A percentile compares a stretch with the other conserved stretches of the same genome.
Evolutionary conservation across 2,329 filamentous ascomycete genomes (phyloP).

Genomic region (Mollisia scopiformis): DNA sequence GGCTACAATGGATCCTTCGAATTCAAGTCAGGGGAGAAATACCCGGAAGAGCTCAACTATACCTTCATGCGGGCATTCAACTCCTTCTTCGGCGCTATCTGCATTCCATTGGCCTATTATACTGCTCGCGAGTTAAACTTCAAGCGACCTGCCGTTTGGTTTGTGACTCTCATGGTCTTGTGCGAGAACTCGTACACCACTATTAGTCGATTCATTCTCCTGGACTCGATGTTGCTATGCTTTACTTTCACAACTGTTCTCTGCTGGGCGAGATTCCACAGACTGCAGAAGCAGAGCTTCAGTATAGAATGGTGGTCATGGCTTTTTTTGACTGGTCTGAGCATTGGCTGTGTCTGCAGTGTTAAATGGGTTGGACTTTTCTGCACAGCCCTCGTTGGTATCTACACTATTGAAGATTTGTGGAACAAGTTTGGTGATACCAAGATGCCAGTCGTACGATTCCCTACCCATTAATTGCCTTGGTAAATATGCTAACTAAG

Average conservation of each 20-base stretch:
- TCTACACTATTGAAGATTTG: slow-evolving; percentile 95
- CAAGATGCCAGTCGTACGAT: slow-evolving; percentile 80
- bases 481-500: slow-evolving; percentile 25
- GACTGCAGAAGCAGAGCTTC: slow-evolving; percentile 83
- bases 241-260: slow-evolving; percentile 98
- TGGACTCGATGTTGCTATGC: slow-evolving; percentile 98
- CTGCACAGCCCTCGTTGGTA: slow-evolving; percentile 88
- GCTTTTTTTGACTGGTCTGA: slow-evolving; percentile 91
- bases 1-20: slow-evolving; percentile 99
- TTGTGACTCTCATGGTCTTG: slow-evolving; percentile 94
- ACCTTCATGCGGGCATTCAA: slow-evolving; percentile 99
- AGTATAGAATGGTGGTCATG: slow-evolving; percentile 91
- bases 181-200: slow-evolving; percentile 99
- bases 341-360: slow-evolving; percentile 97
- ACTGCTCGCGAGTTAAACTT: slow-evolving; percentile 91
- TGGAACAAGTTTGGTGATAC: slow-evolving; percentile 98
- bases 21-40: slow-evolving; percentile 97
- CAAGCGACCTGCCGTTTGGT: slow-evolving; percentile 85
- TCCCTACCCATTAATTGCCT: background rate
- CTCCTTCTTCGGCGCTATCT: slow-evolving; percentile 88
- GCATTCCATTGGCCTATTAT: slow-evolving; percentile 91
- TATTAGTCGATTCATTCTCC: slow-evolving; percentile 95
- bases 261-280: slow-evolving; percentile 97
- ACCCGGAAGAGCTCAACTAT: slow-evolving; percentile 92
- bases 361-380: slow-evolving; percentile 99